Conservation (phyloP, 129 eudicot genomes). For the Tagetes patula region DNA sequence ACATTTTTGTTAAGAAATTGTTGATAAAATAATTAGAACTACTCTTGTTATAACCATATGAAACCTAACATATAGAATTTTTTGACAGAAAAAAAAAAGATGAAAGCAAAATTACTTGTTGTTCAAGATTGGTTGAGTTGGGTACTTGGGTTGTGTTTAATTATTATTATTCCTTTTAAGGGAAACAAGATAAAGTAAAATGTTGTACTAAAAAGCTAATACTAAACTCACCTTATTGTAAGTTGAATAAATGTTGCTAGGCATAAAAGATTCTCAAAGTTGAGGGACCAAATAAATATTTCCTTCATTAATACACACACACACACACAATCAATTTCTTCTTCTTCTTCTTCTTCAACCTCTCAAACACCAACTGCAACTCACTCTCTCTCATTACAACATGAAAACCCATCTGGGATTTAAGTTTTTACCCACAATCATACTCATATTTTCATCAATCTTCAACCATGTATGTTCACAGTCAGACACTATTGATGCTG, state of each 20-base stretch:
- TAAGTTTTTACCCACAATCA: constrained; percentile 35
- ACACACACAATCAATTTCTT: neutral
- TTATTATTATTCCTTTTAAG: neutral
- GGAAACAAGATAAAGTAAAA: neutral
- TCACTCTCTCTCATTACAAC: constrained; percentile 10
- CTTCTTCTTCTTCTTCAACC: constrained; percentile 35
- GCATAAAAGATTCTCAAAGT: constrained; percentile 27
- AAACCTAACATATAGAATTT: too few relatives aligned
- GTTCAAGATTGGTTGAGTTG: neutral
- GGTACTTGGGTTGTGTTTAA: too few relatives aligned
- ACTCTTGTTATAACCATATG: too few relatives aligned
- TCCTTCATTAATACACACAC: constrained; percentile 25
- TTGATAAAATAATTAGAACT: too few relatives aligned
- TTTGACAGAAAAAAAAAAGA: neutral
- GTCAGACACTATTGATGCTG: constrained; percentile 43
- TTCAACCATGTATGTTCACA: constrained; percentile 43
- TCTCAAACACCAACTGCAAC: constrained; percentile 11
- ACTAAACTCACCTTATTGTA: neutral
- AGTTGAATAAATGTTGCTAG: neutral
- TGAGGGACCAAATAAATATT: constrained; percentile 29
- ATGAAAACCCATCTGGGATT: constrained; percentile 43
- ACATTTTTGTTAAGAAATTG: too few relatives aligned
- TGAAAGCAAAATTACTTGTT: constrained; percentile 6
- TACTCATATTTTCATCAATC: constrained; percentile 38
- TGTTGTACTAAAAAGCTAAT: neutral